phyloP scores from a whole-genome alignment of 2,329 filamentous ascomycete species.

The Neonectria neomacrospora region DNA sequence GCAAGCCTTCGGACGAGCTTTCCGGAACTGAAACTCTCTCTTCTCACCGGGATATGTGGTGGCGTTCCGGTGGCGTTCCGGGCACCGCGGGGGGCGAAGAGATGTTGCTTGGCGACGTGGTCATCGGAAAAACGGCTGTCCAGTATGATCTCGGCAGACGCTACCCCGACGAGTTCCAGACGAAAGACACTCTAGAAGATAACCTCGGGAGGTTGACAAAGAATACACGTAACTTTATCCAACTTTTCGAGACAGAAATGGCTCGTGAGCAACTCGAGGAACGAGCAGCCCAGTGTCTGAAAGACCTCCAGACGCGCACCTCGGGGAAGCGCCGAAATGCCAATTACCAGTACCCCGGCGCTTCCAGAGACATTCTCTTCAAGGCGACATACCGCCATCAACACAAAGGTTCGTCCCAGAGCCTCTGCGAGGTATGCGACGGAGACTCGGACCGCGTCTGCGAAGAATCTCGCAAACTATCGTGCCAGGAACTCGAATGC shows the following conservation, averaged over 20 bases:
- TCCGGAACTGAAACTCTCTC: constrained; percentile 44
- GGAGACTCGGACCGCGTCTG: neutral
- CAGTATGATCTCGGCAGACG: constrained; percentile 44
- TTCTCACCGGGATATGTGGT: constrained; percentile 56
- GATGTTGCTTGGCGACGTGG: constrained; percentile 48
- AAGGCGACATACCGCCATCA: neutral
- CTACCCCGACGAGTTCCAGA: constrained; percentile 33
- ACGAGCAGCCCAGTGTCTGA: constrained; percentile 2
- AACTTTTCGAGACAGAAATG: neutral
- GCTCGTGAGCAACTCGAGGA: constrained; percentile 8
- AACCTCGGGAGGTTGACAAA: constrained; percentile 28
- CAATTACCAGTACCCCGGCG: constrained; percentile 40
- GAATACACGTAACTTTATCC: constrained; percentile 16
- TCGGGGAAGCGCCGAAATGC: neutral
- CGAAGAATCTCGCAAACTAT: neutral
- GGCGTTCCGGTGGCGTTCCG: constrained; percentile 54
- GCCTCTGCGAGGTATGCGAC: neutral
- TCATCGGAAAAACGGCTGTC: constrained; percentile 45
- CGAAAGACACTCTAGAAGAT: constrained; percentile 41
- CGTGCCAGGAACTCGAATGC: constrained; percentile 23
- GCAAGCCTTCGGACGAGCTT: constrained; percentile 50
- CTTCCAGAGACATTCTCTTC: neutral
- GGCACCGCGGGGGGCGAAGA: constrained; percentile 15
- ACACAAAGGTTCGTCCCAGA: neutral
- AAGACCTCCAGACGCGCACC: neutral